Evolutionary conservation across 2,329 filamentous ascomycete species (phyloP).

Genomic region (Colletotrichum neosansevieriae): DNA sequence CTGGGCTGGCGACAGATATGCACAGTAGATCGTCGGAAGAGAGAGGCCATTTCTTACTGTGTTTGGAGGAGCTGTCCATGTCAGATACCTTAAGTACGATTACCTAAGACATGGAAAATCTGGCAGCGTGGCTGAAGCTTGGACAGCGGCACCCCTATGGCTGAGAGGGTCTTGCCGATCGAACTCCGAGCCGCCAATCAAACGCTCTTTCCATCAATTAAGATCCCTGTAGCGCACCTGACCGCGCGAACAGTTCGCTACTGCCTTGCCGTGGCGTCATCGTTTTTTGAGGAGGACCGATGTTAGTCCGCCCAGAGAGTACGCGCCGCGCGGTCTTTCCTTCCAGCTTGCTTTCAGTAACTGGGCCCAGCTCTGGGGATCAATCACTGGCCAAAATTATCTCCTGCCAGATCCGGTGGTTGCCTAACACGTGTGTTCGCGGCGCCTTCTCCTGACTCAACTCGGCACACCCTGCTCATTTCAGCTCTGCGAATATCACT

Average conservation of each 20-base stretch:
- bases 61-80: neutral
- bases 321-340: constrained; percentile 22
- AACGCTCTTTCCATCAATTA: constrained; percentile 4
- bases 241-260: constrained; percentile 31
- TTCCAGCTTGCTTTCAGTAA: neutral
- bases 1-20: neutral
- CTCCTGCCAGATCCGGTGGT: too few relatives aligned
- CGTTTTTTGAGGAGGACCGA: constrained; percentile 10
- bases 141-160: neutral
- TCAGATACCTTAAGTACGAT: neutral
- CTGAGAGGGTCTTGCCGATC: neutral
- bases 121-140: constrained; percentile 18
- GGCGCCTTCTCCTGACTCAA: neutral
- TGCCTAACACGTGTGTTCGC: neutral
- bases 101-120: neutral
- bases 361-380: neutral
- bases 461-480: neutral
- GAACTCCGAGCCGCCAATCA: constrained; percentile 8
- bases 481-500: neutral
- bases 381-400: too few relatives aligned
- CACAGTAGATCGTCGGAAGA: neutral
- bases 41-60: neutral
- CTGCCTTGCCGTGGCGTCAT: constrained; percentile 38
- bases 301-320: neutral
- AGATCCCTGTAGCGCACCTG: constrained; percentile 33